A percentile compares a stretch with the other conserved stretches of the same genome.
These are phyloP conservation scores for Tolypocladium capitatum DNA, from an alignment of 2,329 filamentous ascomycete species.

Conservation along the genomic window DNA sequence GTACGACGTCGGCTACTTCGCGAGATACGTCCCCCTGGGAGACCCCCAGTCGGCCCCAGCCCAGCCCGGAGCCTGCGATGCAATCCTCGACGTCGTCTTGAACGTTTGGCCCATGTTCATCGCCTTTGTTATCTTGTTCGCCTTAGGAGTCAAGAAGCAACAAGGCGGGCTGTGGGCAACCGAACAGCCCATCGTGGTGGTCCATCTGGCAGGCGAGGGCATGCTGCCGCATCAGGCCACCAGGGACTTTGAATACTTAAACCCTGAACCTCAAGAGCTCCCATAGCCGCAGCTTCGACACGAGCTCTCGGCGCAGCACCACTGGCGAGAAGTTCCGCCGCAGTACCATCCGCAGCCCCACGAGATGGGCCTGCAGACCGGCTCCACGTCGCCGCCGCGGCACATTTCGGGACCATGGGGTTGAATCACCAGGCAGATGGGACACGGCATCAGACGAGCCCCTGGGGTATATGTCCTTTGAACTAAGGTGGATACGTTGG, in stretches of 20 bases:
- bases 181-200: slow-evolving; percentile 6
- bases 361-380: neutral
- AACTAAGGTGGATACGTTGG: neutral
- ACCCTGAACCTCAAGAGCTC: slow-evolving; percentile 1
- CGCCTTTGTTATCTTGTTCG: slow-evolving; percentile 13
- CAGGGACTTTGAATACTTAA: slow-evolving; percentile 10
- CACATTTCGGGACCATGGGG: slow-evolving; percentile 16
- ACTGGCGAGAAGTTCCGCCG: neutral
- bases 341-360: neutral
- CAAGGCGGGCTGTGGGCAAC: slow-evolving; percentile 16
- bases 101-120: slow-evolving; percentile 12
- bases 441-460: slow-evolving; percentile 6
- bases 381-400: slow-evolving; percentile 4
- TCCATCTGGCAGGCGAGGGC: neutral
- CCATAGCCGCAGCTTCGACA: neutral
- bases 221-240: slow-evolving; percentile 3
- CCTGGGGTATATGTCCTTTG: neutral
- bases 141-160: slow-evolving; percentile 11
- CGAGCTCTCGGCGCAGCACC: neutral
- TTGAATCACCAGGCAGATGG: slow-evolving; percentile 19
- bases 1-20: slow-evolving; percentile 10
- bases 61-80: slow-evolving; percentile 1
- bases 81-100: slow-evolving; percentile 12
- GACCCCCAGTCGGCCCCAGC: neutral
- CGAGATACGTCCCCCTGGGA: slow-evolving; percentile 3